Percentiles rank a stretch among this genome's conserved stretches.
phyloP scores from a whole-genome alignment of 2,329 filamentous ascomycete species.

The Phaeosphaeria sp. region DNA sequence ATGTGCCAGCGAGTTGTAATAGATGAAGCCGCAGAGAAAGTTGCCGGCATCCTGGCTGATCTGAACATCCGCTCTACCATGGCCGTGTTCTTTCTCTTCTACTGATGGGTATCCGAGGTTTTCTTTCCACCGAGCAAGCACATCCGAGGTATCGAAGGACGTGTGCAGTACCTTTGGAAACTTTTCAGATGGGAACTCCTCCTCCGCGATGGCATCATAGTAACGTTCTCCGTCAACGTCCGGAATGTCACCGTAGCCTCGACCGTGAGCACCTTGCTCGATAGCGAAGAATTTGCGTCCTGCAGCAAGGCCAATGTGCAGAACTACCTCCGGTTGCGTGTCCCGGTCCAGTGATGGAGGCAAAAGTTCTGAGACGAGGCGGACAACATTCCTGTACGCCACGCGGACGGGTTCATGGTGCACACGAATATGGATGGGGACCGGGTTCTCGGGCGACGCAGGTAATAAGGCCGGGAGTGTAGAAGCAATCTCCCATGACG shows the following conservation, averaged over 20 bases:
- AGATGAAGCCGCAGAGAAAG: slow-evolving; percentile 48
- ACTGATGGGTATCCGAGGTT: slow-evolving; percentile 16
- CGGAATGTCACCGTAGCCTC: slow-evolving; percentile 38
- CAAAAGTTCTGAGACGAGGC: slow-evolving; percentile 37
- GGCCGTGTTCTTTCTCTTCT: neutral
- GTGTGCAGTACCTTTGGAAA: slow-evolving; percentile 37
- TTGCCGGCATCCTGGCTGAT: slow-evolving; percentile 43
- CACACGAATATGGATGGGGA: slow-evolving; percentile 45
- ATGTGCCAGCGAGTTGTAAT: slow-evolving; percentile 44
- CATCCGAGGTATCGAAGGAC: slow-evolving; percentile 40
- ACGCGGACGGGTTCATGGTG: slow-evolving; percentile 45
- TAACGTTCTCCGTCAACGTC: slow-evolving; percentile 45
- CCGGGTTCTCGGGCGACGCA: slow-evolving; percentile 25
- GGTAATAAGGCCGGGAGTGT: slow-evolving; percentile 44
- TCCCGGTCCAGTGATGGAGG: slow-evolving; percentile 25
- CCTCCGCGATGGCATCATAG: slow-evolving; percentile 21
- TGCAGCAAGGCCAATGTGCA: slow-evolving; percentile 50
- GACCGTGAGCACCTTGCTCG: slow-evolving; percentile 37
- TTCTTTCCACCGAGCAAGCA: slow-evolving; percentile 39
- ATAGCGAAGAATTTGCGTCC: slow-evolving; percentile 45
- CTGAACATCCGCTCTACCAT: slow-evolving; percentile 31
- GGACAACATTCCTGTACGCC: slow-evolving; percentile 39
- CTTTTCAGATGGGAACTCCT: slow-evolving; percentile 19
- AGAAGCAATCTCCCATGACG: slow-evolving; percentile 49
- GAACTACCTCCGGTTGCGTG: slow-evolving; percentile 35